Percentiles rank a stretch among this genome's conserved stretches.
phyloP scores from a whole-genome alignment of 345 rosid species.

The Camelina hispida region DNA sequence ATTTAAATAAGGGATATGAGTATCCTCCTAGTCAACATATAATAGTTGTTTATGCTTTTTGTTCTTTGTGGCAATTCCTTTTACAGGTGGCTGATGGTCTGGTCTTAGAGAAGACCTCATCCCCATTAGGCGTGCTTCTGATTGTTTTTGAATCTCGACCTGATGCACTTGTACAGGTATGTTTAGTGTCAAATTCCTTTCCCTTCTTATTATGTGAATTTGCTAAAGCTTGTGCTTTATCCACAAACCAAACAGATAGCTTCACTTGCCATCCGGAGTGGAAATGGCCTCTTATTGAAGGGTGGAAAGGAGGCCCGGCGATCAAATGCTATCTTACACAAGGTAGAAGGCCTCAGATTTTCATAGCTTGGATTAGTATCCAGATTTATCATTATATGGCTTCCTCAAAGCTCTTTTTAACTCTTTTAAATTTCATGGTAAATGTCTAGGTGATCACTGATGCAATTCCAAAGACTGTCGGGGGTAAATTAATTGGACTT shows the following conservation, averaged over 20 bases:
- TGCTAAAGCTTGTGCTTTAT: slow-evolving; percentile 24
- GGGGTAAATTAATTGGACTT: slow-evolving; percentile 82
- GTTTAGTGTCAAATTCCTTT: slow-evolving; percentile 11
- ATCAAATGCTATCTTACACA: slow-evolving; percentile 94
- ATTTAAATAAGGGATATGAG: background rate
- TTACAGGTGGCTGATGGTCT: slow-evolving; percentile 95
- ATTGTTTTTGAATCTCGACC: slow-evolving; percentile 98
- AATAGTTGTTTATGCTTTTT: slow-evolving; percentile 30
- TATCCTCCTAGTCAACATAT: background rate
- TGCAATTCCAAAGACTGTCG: slow-evolving; percentile 83
- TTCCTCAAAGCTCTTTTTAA: slow-evolving; percentile 16
- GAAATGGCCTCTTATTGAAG: slow-evolving; percentile 91
- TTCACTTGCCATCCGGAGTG: slow-evolving; percentile 93
- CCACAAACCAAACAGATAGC: slow-evolving; percentile 70
- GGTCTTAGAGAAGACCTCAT: slow-evolving; percentile 88
- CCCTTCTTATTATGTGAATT: background rate
- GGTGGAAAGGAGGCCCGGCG: slow-evolving; percentile 97
- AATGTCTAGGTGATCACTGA: slow-evolving; percentile 77
- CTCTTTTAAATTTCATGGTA: background rate
- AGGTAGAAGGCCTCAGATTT: slow-evolving; percentile 52
- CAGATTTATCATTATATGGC: slow-evolving; percentile 8
- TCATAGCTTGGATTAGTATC: slow-evolving; percentile 19
- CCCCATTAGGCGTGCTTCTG: slow-evolving; percentile 94
- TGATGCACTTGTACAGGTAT: slow-evolving; percentile 96
- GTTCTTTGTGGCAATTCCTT: slow-evolving; percentile 26